Evolutionary conservation across 192 early-diverging fungal genomes (phyloP).

Genomic region (Coemansia sp.): DNA sequence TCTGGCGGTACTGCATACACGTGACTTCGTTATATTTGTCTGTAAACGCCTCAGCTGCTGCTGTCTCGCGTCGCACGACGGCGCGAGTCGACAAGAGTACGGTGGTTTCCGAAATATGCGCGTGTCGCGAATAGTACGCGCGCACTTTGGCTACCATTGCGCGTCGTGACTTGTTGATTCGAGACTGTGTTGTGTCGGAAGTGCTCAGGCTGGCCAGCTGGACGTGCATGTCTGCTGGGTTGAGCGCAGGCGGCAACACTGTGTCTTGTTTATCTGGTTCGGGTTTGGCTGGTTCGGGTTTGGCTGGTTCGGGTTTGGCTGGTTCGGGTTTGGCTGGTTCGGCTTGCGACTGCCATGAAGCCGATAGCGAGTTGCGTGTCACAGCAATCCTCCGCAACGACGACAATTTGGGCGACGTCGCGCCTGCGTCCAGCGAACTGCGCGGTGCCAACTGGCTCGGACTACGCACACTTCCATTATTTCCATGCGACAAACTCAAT

Average conservation of each 20-base stretch:
- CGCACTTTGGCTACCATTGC: slow-evolving; percentile 36
- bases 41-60: slow-evolving; percentile 19
- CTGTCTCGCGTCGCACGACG: slow-evolving; percentile 37
- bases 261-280: neutral
- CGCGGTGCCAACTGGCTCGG: slow-evolving; percentile 1
- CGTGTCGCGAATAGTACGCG: slow-evolving; percentile 24
- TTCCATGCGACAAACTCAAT: slow-evolving; percentile 1
- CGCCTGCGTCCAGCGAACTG: slow-evolving; percentile 6
- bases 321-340: neutral
- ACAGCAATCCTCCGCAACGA: slow-evolving; percentile 28
- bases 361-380: slow-evolving; percentile 22
- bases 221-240: slow-evolving; percentile 11
- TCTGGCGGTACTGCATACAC: slow-evolving; percentile 23
- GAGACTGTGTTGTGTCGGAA: slow-evolving; percentile 2
- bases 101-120: slow-evolving; percentile 31
- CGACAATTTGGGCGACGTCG: slow-evolving; percentile 13
- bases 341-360: slow-evolving; percentile 16
- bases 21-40: slow-evolving; percentile 49
- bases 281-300: neutral
- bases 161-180: slow-evolving; percentile 10
- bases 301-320: neutral
- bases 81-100: slow-evolving; percentile 38
- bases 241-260: neutral
- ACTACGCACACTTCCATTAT: neutral
- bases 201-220: slow-evolving; percentile 4